Percentiles rank a stretch among this genome's conserved stretches.
These are phyloP conservation scores for Clarkia xantiana DNA, from an alignment of 345 rosid genomes.

Conservation along the genomic window DNA sequence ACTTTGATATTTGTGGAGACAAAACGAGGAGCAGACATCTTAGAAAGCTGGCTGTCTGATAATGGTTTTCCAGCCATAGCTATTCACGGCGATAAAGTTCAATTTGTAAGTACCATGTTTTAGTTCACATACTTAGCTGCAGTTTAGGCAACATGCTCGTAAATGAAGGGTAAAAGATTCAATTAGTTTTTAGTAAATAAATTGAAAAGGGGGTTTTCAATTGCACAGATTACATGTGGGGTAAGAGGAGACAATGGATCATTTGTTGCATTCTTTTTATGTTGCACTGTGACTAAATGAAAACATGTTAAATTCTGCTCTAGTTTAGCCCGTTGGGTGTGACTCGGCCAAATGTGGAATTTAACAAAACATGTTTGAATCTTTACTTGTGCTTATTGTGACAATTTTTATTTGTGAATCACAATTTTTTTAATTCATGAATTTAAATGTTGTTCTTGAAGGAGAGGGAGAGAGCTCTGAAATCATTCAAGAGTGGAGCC, in stretches of 20 bases:
- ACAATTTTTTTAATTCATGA: background rate
- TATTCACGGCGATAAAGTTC: conserved; percentile 46
- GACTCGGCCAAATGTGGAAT: too few relatives aligned
- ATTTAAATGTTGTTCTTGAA: conserved; percentile 10
- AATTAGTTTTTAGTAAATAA: background rate
- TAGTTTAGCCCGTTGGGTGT: too few relatives aligned
- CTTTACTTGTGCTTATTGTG: too few relatives aligned
- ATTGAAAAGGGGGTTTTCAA: background rate
- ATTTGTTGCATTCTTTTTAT: too few relatives aligned
- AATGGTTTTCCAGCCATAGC: conserved; percentile 31
- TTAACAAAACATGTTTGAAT: too few relatives aligned
- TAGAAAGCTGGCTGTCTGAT: conserved; percentile 23
- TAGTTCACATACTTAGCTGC: background rate
- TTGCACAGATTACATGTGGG: too few relatives aligned
- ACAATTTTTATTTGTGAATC: too few relatives aligned
- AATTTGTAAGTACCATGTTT: conserved; percentile 16
- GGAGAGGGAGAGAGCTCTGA: conserved; percentile 44
- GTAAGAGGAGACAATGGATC: too few relatives aligned
- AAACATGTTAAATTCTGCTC: background rate
- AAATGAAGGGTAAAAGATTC: too few relatives aligned
- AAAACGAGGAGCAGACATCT: conserved; percentile 41
- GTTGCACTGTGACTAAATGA: background rate
- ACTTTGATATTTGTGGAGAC: conserved; percentile 48
- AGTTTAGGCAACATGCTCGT: too few relatives aligned
- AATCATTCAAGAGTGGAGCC: conserved; percentile 25